phyloP scores from a whole-genome alignment of 345 rosid genomes.

The Citrus reticulata region DNA sequence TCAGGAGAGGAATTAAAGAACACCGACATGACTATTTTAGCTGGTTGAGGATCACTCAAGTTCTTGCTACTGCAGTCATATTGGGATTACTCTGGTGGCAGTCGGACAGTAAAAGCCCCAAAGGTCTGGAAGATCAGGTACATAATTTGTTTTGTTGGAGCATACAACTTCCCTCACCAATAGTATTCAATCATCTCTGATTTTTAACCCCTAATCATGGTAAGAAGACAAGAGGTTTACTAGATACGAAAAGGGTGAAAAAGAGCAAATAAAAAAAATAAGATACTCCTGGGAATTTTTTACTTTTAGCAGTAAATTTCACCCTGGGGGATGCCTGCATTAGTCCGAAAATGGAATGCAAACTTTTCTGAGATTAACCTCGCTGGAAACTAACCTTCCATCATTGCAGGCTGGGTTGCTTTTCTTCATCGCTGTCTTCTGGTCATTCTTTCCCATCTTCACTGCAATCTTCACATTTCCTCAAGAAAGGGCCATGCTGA shows the following conservation, averaged over 20 bases:
- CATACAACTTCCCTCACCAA: not conserved
- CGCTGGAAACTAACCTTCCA: constrained; percentile 4
- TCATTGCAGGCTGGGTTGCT: constrained; percentile 80
- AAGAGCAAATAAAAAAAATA: not conserved
- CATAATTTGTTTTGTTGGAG: not conserved
- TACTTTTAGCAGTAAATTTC: not conserved
- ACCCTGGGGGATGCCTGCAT: not conserved
- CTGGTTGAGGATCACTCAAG: constrained; percentile 95
- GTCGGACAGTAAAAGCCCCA: constrained; percentile 53
- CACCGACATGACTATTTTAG: constrained; percentile 89
- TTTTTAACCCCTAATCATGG: not conserved
- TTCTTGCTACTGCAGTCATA: constrained; percentile 77
- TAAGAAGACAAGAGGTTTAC: not conserved
- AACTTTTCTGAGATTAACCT: not conserved
- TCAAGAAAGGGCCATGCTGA: constrained; percentile 92
- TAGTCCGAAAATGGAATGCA: not conserved
- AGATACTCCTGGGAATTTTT: not conserved
- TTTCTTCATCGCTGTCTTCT: constrained; percentile 94
- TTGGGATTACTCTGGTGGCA: constrained; percentile 97
- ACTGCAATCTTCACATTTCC: constrained; percentile 97
- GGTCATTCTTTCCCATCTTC: constrained; percentile 98
- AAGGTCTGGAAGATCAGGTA: constrained; percentile 91
- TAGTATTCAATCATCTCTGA: not conserved
- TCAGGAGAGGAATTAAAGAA: constrained; percentile 87
- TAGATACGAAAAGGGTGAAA: not conserved